These are phyloP conservation scores for Nicotiana sylvestris DNA, from an alignment of 257 asterid species.

Conservation along the genomic window DNA sequence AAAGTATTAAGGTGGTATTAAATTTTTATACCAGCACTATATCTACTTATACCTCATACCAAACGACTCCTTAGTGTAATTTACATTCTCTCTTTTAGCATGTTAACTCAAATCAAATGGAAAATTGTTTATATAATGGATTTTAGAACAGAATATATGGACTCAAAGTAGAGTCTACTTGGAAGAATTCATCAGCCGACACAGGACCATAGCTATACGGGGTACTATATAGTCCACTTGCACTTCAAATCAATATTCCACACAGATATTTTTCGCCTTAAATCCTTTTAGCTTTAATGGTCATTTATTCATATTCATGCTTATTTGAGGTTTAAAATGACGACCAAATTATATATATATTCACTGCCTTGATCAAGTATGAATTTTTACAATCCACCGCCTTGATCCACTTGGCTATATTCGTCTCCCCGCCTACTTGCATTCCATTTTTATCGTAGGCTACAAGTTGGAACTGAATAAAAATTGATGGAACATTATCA, in stretches of 20 bases:
- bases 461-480: background rate
- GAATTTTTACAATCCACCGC: background rate
- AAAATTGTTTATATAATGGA: background rate
- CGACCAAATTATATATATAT: background rate
- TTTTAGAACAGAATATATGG: background rate
- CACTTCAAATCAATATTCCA: background rate
- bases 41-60: too few species aligned
- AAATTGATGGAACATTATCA: background rate
- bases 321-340: background rate
- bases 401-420: too few species aligned
- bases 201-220: background rate
- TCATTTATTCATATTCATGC: background rate
- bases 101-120: background rate
- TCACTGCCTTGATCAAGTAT: background rate
- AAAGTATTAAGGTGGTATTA: too few species aligned
- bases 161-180: background rate
- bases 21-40: too few species aligned
- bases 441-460: background rate
- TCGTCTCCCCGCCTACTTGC: too few species aligned
- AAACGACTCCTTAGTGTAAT: too few species aligned
- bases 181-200: background rate
- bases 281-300: background rate
- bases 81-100: too few species aligned
- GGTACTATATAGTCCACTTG: too few species aligned
- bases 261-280: background rate